phyloP scores from a whole-genome alignment of 257 asterid genomes.

The Paraleonurus japonicus region DNA sequence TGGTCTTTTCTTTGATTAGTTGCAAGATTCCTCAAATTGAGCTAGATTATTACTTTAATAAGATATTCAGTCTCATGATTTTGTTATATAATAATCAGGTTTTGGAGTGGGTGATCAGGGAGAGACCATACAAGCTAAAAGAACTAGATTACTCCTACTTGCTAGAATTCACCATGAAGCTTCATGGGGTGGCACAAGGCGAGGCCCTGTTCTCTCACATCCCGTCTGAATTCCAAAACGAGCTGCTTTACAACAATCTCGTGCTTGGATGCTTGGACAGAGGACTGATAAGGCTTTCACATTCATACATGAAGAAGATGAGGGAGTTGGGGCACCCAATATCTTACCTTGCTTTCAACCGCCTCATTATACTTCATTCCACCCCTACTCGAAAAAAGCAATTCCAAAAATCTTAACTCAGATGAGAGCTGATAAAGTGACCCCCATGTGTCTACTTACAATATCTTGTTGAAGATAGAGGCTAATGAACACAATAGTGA shows the following conservation, averaged over 20 bases:
- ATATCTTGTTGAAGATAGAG: conserved; percentile 75
- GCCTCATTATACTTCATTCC: conserved; percentile 79
- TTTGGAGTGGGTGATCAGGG: conserved; percentile 97
- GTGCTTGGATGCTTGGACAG: conserved; percentile 88
- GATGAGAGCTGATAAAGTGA: conserved; percentile 85
- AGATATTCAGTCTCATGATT: neutral
- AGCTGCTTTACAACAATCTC: conserved; percentile 76
- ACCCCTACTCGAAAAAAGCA: conserved; percentile 63
- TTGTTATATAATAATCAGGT: conserved; percentile 46
- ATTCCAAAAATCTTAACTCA: conserved; percentile 64
- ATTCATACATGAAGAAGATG: conserved; percentile 86
- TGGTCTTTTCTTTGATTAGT: neutral
- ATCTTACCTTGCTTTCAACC: conserved; percentile 78
- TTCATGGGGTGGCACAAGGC: conserved; percentile 74
- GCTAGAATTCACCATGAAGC: conserved; percentile 79
- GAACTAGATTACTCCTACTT: conserved; percentile 82
- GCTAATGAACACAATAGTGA: conserved; percentile 74
- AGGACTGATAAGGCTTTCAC: conserved; percentile 65
- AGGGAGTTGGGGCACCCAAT: conserved; percentile 72
- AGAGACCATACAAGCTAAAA: conserved; percentile 75
- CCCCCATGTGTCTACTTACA: conserved; percentile 67
- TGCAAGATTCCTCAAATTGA: conserved; percentile 15
- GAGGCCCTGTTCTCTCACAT: conserved; percentile 70
- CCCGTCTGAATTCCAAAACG: conserved; percentile 67
- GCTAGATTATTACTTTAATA: neutral